Evolutionary conservation across 306 rosid genomes (phyloP).

Genomic region (Quercus rubra): DNA sequence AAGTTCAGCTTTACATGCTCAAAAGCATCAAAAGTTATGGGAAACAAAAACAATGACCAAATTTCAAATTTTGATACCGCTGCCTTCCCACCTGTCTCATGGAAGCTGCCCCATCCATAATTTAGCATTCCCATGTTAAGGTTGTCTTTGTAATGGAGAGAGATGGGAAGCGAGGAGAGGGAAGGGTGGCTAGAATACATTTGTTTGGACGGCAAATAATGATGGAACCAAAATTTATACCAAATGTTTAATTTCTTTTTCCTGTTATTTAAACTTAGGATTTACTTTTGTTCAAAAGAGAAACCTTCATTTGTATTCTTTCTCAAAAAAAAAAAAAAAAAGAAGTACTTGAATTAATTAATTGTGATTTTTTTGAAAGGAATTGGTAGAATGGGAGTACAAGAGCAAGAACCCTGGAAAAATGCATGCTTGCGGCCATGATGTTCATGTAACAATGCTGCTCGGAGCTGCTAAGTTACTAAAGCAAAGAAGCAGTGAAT

Average conservation of each 20-base stretch:
- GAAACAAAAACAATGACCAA: too few relatives aligned
- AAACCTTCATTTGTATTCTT: not conserved
- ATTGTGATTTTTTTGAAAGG: conserved; percentile 25
- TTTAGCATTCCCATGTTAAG: too few relatives aligned
- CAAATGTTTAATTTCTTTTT: not conserved
- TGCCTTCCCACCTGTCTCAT: too few relatives aligned
- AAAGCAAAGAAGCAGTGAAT: conserved; percentile 28
- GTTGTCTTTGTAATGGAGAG: too few relatives aligned
- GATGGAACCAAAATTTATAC: not conserved
- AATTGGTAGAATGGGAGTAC: conserved; percentile 65
- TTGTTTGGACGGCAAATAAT: not conserved
- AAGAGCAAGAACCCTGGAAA: conserved; percentile 54
- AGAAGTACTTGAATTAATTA: not conserved
- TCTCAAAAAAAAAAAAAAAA: too few relatives aligned
- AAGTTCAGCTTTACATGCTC: too few relatives aligned
- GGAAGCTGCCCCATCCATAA: too few relatives aligned
- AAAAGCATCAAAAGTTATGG: too few relatives aligned
- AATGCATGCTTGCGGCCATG: conserved; percentile 74
- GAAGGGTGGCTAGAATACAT: not conserved
- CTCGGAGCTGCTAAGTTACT: conserved; percentile 69
- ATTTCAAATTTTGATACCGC: too few relatives aligned
- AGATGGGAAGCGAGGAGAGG: too few relatives aligned
- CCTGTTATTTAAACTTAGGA: not conserved
- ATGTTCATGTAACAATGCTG: conserved; percentile 56
- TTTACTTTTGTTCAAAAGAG: not conserved